A percentile compares a stretch with the other conserved stretches of the same genome.
Evolutionary conservation across 805 yeast species (phyloP).

Genomic region (Ogataea chonburiensis): DNA sequence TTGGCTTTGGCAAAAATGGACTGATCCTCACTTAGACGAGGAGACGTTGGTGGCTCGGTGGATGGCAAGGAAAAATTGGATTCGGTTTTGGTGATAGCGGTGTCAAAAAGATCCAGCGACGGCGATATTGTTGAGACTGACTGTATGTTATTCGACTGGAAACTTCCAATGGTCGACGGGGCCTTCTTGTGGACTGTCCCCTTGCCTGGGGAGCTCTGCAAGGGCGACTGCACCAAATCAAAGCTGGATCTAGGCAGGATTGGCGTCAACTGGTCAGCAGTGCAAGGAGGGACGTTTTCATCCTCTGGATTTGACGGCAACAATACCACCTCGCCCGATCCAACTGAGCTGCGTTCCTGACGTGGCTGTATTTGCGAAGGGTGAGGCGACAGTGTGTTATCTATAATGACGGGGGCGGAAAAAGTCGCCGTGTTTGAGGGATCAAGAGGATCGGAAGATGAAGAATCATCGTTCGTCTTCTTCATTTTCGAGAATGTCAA

Average conservation of each 20-base stretch:
- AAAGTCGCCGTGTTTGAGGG: no score
- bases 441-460: slow-evolving; percentile 3
- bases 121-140: slow-evolving; percentile 11
- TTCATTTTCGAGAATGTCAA: slow-evolving; percentile 13
- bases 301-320: slow-evolving; percentile 31
- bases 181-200: slow-evolving; percentile 7
- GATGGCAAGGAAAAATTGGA: slow-evolving; percentile 9
- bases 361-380: background rate
- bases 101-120: slow-evolving; percentile 7
- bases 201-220: slow-evolving; percentile 6
- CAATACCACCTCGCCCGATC: slow-evolving; percentile 20
- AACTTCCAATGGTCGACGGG: slow-evolving; percentile 11
- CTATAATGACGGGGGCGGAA: no score
- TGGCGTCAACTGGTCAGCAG: slow-evolving; percentile 30
- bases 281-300: slow-evolving; percentile 29
- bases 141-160: slow-evolving; percentile 19
- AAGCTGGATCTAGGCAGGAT: slow-evolving; percentile 21
- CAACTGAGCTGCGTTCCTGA: background rate
- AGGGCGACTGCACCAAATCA: slow-evolving; percentile 8
- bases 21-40: slow-evolving; percentile 8
- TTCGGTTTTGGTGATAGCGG: slow-evolving; percentile 6
- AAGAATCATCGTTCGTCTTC: slow-evolving; percentile 5
- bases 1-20: slow-evolving; percentile 32
- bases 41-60: slow-evolving; percentile 6
- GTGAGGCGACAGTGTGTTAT: no score